A percentile compares a stretch with the other conserved stretches of the same genome.
These are phyloP conservation scores for Cenchrus purpureus DNA, from an alignment of 176 grass and related monocot species.

Conservation along the genomic window DNA sequence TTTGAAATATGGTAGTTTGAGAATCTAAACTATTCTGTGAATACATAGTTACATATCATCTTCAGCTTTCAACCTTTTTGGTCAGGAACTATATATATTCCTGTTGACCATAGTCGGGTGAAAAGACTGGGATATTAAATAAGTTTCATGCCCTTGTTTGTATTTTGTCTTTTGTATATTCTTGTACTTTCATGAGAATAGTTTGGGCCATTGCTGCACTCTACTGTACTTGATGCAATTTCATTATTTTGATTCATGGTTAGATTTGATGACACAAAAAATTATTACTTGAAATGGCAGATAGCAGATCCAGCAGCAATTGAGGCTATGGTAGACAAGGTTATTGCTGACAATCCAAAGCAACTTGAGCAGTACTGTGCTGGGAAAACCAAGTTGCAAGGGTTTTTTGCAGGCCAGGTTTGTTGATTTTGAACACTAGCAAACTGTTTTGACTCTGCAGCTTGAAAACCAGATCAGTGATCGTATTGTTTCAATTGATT, in stretches of 20 bases:
- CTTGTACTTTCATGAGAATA: constrained; percentile 20
- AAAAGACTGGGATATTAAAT: background rate
- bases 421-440: background rate
- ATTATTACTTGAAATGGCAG: constrained; percentile 45
- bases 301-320: constrained; percentile 83
- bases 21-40: background rate
- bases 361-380: constrained; percentile 82
- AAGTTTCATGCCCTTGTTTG: background rate
- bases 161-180: background rate
- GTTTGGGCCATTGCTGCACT: background rate
- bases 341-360: constrained; percentile 75
- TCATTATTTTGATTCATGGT: constrained; percentile 25
- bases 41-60: background rate
- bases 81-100: background rate
- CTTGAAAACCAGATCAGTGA: background rate
- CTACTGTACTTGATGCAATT: constrained; percentile 12
- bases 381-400: constrained; percentile 87
- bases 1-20: background rate
- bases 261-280: constrained; percentile 16
- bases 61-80: background rate
- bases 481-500: constrained; percentile 35
- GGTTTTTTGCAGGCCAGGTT: constrained; percentile 92
- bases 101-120: background rate
- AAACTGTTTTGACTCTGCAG: constrained; percentile 5
- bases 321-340: constrained; percentile 80